A percentile compares a stretch with the other conserved stretches of the same genome.
These are phyloP conservation scores for Sporothrix sp. DNA, from an alignment of 2,329 filamentous ascomycete genomes.

Conservation along the genomic window DNA sequence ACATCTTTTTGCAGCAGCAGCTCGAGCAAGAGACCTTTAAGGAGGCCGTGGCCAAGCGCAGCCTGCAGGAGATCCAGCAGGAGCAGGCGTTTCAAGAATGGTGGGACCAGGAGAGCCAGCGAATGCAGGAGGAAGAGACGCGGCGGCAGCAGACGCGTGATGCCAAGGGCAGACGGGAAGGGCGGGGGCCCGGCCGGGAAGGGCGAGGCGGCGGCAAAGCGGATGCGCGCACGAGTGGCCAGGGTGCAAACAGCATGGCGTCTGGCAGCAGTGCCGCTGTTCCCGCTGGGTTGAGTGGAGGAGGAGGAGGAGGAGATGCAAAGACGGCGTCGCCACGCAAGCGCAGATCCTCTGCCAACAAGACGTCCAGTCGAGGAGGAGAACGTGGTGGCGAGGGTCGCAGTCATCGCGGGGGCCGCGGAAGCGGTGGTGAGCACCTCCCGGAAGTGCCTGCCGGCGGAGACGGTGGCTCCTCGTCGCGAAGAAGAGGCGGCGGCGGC, in stretches of 20 bases:
- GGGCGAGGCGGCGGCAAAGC: slow-evolving; percentile 9
- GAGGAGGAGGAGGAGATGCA: not conserved
- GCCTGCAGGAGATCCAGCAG: slow-evolving; percentile 86
- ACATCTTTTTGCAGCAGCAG: slow-evolving; percentile 82
- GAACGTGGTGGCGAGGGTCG: not conserved
- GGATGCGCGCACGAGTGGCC: not conserved
- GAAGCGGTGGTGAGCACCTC: not conserved
- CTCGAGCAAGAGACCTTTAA: slow-evolving; percentile 73
- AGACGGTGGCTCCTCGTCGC: not conserved
- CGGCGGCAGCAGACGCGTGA: slow-evolving; percentile 27
- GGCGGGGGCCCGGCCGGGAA: slow-evolving; percentile 1
- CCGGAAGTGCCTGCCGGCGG: not conserved
- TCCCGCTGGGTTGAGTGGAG: not conserved
- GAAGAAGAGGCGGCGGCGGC: slow-evolving; percentile 1
- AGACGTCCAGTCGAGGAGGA: not conserved
- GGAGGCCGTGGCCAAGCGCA: slow-evolving; percentile 79
- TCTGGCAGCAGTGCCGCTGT: not conserved
- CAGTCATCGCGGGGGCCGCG: slow-evolving; percentile 1
- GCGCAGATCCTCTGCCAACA: not conserved
- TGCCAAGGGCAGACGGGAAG: not conserved
- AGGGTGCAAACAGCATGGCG: no score
- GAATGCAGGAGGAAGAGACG: slow-evolving; percentile 56
- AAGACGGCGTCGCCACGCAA: not conserved
- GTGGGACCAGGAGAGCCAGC: slow-evolving; percentile 80
- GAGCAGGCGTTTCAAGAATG: slow-evolving; percentile 96